Conservation (phyloP, 495 filamentous ascomycete genomes). For the Thermothielavioides terrestris region DNA sequence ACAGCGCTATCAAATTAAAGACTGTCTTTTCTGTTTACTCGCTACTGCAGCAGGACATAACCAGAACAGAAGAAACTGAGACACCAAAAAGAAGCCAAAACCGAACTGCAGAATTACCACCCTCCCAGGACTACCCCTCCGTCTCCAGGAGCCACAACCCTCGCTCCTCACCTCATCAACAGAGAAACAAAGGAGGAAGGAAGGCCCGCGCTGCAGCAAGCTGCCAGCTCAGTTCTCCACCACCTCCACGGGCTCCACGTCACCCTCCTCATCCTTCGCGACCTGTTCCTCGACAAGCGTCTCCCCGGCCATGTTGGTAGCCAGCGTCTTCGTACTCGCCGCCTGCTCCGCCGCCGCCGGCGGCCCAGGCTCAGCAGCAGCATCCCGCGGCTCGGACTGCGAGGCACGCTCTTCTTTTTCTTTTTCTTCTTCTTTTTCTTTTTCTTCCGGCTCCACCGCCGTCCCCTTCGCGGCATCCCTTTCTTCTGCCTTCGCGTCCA, state of each 20-base stretch:
- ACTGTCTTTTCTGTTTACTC: background rate
- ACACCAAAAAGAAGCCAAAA: too few relatives aligned
- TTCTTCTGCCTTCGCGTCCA: slow-evolving; percentile 18
- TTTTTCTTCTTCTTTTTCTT: background rate
- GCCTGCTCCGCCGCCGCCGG: slow-evolving; percentile 4
- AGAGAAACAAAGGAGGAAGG: too few relatives aligned
- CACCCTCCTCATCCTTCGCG: slow-evolving; percentile 24
- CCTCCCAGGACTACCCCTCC: background rate
- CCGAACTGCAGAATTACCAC: too few relatives aligned
- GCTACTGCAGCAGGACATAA: background rate
- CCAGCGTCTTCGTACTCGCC: slow-evolving; percentile 34
- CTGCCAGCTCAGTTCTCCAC: slow-evolving; percentile 13
- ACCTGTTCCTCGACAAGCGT: slow-evolving; percentile 35
- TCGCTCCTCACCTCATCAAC: too few relatives aligned
- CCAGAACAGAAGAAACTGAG: background rate
- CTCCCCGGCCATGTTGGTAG: slow-evolving; percentile 51
- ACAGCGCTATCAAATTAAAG: background rate
- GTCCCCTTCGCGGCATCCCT: slow-evolving; percentile 13
- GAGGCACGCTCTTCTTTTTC: background rate
- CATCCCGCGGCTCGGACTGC: slow-evolving; percentile 5
- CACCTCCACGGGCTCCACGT: slow-evolving; percentile 30
- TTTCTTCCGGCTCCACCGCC: slow-evolving; percentile 17
- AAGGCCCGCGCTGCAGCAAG: too few relatives aligned
- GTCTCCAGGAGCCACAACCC: too few relatives aligned
- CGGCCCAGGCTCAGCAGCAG: background rate